Base-by-base conservation (phyloP, 495 filamentous ascomycete species). In the Hamigera avellanea region DNA sequence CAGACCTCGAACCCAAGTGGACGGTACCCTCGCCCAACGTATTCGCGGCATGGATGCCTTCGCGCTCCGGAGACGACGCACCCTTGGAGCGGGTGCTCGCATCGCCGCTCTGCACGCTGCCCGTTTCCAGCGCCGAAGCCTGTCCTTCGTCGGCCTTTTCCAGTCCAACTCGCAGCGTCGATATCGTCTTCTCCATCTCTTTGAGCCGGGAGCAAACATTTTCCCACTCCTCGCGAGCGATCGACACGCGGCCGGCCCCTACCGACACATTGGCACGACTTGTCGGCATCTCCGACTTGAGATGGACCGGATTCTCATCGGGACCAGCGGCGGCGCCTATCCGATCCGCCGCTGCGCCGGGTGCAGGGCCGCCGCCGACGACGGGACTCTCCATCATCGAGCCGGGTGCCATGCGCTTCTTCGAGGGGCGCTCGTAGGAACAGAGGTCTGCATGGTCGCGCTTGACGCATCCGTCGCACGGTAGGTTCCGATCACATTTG, bases 381-480 rank as follows among this genome's bases (percentile, higher is more conserved):
- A 43, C 35, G 2, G 52, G 45, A 19, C 54, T 59, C n/a, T 62
- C 55, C 2, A 33, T 43, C 32, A 62, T 51, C 8, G 61, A 54
- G 5, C 50, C 48, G 31, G 52, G 52, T 49, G 62, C 66, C 30
- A 63, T 62, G 26, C 69, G 61, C 36, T 71, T 67, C 32, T 77
- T 73, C 13, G 71, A 66, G 41, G 81, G 80, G 1, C 77, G 76
- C 52, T 81, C 80, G 56, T 82, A 83, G 10, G 76, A 80, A 46
- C 80, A 84, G 19, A 84, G 64, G 50, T 76, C 70, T 6, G 77
- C 69, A 50, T 84, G 78, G 39, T 82, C 78, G 41, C 80, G 68
- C 62, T 81, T 82, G 44, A 81, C 70, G 46, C 80, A 84, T 25
- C 80, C 78, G 46, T 82, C 75, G 52, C 80, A 84, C 1, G 80